These are phyloP conservation scores for Avena eriantha DNA, from an alignment of 176 grass and related monocot species.

Conservation along the genomic window DNA sequence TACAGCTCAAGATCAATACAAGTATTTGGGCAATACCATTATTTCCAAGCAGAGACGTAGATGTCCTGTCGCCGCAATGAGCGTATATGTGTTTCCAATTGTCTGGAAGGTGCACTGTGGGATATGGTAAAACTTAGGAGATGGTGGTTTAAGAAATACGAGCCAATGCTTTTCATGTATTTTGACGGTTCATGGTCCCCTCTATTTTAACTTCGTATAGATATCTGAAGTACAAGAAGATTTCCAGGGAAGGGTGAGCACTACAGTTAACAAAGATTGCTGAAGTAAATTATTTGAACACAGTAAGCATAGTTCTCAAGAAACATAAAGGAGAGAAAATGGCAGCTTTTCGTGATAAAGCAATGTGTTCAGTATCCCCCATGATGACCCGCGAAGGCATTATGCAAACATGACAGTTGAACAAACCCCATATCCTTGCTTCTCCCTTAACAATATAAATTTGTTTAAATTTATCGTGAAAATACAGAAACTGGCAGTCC, in stretches of 20 bases:
- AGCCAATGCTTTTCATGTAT: neutral
- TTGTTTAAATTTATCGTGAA: neutral
- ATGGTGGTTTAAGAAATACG: neutral
- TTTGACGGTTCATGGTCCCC: neutral
- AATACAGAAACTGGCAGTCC: neutral
- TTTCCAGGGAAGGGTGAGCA: neutral
- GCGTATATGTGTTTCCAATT: neutral
- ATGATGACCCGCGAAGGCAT: neutral
- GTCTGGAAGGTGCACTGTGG: neutral
- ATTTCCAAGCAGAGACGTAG: neutral
- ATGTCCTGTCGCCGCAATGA: neutral
- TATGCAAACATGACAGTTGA: neutral
- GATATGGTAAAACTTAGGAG: neutral
- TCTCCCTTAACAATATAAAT: neutral
- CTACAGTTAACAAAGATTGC: neutral
- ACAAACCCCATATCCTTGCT: neutral
- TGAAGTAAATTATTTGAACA: neutral
- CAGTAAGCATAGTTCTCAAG: neutral
- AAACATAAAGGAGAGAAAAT: neutral
- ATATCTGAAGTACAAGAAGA: constrained; percentile 2
- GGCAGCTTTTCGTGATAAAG: neutral
- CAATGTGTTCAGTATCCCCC: neutral
- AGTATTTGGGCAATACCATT: neutral
- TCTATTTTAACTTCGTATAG: neutral
- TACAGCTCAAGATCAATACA: constrained; percentile 10